Base-by-base conservation (phyloP, 2,329 filamentous ascomycete genomes). In the Fusarium subglutinans region DNA sequence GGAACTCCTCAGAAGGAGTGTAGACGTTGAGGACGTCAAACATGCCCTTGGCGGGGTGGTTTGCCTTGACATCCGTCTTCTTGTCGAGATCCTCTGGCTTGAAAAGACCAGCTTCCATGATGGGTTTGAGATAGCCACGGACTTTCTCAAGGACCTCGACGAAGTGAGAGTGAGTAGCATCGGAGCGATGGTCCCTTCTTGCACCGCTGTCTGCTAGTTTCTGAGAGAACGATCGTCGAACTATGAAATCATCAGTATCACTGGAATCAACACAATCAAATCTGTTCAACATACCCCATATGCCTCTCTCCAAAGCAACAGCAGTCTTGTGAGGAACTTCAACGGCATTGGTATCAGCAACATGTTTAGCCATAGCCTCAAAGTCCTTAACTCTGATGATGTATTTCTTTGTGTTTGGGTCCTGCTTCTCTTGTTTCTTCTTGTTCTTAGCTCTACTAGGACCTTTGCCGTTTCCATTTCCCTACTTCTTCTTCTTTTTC, bases 71-170 rank as follows among this genome's bases (percentile, higher is more conserved):
- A 8, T 56, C 14, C 3, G 26, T 1, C 4, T 62, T 55, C 20
- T 43, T 35, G n/a, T 35, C 8, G 0, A 50, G 17, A 3, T 63
- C 43, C 2, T 55, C n/a, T 14, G 60, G 38, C 2, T 62, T 44
- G 59, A 66, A 75, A 9, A 60, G 47, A 1, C 58, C 63, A 22
- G 60, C 45, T 7, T 47, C 48, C 48, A 73, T 65, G 28, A 75
- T 54, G 5, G 76, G 69, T 38, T 71, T 64, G 5, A 78, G 74
- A 54, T 18, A 47, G 20, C 57, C 57, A 5, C 65, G 67, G 30
- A 74, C 73, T 24, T 64, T 77, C 62, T 77, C 75, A 6, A 77
- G 75, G 12, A 75, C 71, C 5, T 60, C 44, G 12, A 76, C 69
- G 50, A 78, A 78, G 30, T 69, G 38, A 2, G 66, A 61, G 51